phyloP scores from a whole-genome alignment of 2,329 filamentous ascomycete genomes.

The Emmonsiellopsis sp. region DNA sequence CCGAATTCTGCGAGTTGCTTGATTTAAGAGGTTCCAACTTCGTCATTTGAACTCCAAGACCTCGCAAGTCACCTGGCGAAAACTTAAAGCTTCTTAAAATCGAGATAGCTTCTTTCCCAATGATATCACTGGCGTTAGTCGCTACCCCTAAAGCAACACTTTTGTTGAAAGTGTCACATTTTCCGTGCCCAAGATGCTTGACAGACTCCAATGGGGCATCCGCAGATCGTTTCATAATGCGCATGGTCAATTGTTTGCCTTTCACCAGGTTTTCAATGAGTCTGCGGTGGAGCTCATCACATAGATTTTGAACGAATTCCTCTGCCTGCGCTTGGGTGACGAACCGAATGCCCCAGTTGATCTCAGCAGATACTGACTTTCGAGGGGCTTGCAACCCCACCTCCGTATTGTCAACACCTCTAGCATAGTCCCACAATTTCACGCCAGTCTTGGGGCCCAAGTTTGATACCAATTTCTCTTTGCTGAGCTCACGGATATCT shows the following conservation, averaged over 20 bases:
- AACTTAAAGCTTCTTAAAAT: slow-evolving; percentile 75
- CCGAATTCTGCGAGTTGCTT: slow-evolving; percentile 41
- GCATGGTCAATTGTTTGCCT: slow-evolving; percentile 82
- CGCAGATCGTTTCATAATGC: slow-evolving; percentile 79
- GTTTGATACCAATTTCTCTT: slow-evolving; percentile 61
- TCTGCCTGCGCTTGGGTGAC: slow-evolving; percentile 87
- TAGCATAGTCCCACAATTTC: slow-evolving; percentile 80
- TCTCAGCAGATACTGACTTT: slow-evolving; percentile 93
- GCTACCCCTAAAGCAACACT: slow-evolving; percentile 73
- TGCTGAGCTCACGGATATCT: slow-evolving; percentile 68
- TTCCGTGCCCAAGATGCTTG: slow-evolving; percentile 90
- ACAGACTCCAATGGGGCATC: slow-evolving; percentile 85
- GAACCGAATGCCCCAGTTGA: slow-evolving; percentile 97
- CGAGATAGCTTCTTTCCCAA: slow-evolving; percentile 76
- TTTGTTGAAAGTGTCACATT: slow-evolving; percentile 91
- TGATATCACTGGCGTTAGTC: slow-evolving; percentile 61
- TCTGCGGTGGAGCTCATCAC: slow-evolving; percentile 72
- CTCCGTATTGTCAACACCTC: slow-evolving; percentile 76
- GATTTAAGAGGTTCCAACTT: slow-evolving; percentile 73
- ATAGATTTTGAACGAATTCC: slow-evolving; percentile 78
- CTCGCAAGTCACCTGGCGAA: slow-evolving; percentile 84
- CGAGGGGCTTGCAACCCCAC: slow-evolving; percentile 77
- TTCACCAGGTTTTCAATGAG: slow-evolving; percentile 76
- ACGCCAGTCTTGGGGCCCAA: slow-evolving; percentile 90
- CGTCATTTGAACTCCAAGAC: slow-evolving; percentile 86